Base-by-base conservation (phyloP, 768 basidiomycete species). In the Amanita muscaria region DNA sequence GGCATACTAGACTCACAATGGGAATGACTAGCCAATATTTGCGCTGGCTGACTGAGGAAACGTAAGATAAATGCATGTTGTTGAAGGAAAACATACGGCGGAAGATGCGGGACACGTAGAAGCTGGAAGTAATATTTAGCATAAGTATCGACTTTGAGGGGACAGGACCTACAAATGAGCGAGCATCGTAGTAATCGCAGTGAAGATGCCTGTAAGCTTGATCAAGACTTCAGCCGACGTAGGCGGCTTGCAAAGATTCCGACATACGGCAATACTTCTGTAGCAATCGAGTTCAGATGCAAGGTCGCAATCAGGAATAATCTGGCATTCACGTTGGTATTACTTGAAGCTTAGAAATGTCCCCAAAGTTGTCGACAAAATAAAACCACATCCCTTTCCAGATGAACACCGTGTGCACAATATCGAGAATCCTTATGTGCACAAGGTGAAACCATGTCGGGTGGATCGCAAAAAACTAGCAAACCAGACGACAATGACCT, bases 391-490 rank as follows among this genome's bases (percentile, higher is more conserved):
- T 42, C 27, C 57, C 49, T 5, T 44, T 50, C 48, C 54, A 59
- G n/a, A 56, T 52, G 18, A 61, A 47, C 4, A 40, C 47, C 8
- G 51, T 60, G 41, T 63, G 61, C 3, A 46, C 35, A 3, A 53
- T 15, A 40, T 63, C 61, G 22, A 63, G 49, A 2, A 44, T 14
- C 59, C 61, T 63, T n/a, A n/a, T n/a, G n/a, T n/a, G n/a, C n/a
- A n/a, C n/a, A 9, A 2, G 18, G 21, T 4, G 29, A 15, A 21
- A 29, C 27, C 27, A 12, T 23, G 14, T 39, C 12, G 14, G 18
- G 25, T 18, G 36, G 16, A n/a, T 32, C 22, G 22, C 25, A 23
- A 32, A 19, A 30, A 8, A 39, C 22, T 24, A 8, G 8, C 35
- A 8, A 25, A 46, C 44, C 44, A 46, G 21, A 46, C 15, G 19